Base-by-base conservation (phyloP, 1,284 basidiomycete genomes). In the Takashimella tepidaria region DNA sequence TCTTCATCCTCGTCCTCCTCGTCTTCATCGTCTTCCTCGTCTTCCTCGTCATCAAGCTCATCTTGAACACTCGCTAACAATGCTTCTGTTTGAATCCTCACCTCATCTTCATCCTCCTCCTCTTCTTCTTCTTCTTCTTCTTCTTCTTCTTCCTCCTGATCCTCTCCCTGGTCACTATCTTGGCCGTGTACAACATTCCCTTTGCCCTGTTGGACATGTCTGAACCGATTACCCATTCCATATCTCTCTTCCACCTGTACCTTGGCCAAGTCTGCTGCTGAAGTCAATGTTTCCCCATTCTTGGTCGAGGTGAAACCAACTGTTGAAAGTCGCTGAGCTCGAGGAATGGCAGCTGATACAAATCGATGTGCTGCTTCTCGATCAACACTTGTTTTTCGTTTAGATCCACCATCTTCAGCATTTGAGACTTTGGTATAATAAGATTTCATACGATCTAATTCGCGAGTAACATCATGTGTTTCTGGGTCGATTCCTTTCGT, bases 361-460 rank as follows among this genome's bases (percentile, higher is more conserved):
- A 74, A 68, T 22, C 73, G 61, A 8, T 58, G 47, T 2, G 73
- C 72, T 21, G 70, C 69, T 10, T 57, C 56, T 16, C 53, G 50
- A 51, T 75, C 69, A 46, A 75, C 57, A 27, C 50, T 56, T 24
- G 43, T 27, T 19, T 45, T 46, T 21, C 31, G 31, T 8, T 8
- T 16, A n/a, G n/a, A n/a, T 8, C 31, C 61, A 3, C 65, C 63
- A 8, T 65, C 53, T 55, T 72, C 73, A 6, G 66, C 65, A 1
- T 55, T 49, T 37, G 57, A 55, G 27, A 75, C 61, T 51, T 75
- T 75, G 41, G 53, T 53, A 45, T 72, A 75, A 54, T 75, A 75
- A n/a, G 46, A 55, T 57, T 63, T 61, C 43, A 75, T 67, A 19
- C 73, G 57, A 16, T 53, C 68, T 4, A 76, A 63, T 53, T 76